Evolutionary conservation across 1,284 basidiomycete species (phyloP).

Genomic region (Cutaneotrichosporon sp.): DNA sequence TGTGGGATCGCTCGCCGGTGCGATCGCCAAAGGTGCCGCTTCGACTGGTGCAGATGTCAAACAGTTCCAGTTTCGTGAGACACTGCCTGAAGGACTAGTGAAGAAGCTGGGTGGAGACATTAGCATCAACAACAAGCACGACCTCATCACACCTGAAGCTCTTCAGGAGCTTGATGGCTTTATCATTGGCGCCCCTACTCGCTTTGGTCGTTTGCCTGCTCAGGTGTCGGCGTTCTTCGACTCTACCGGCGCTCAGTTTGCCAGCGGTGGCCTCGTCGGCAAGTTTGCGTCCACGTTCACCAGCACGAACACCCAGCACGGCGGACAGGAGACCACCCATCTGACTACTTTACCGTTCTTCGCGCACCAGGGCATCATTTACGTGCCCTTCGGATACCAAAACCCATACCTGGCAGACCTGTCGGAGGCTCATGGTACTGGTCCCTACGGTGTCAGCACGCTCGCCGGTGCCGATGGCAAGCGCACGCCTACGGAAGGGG

Average conservation of each 20-base stretch:
- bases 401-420: slow-evolving; percentile 57
- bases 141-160: slow-evolving; percentile 61
- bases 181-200: slow-evolving; percentile 67
- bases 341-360: slow-evolving; percentile 64
- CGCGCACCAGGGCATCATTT: slow-evolving; percentile 59
- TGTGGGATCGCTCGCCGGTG: slow-evolving; percentile 68
- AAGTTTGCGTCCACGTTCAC: slow-evolving; percentile 57
- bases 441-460: slow-evolving; percentile 60
- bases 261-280: slow-evolving; percentile 61
- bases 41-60: slow-evolving; percentile 63
- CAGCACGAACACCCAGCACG: slow-evolving; percentile 40
- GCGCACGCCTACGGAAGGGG: slow-evolving; percentile 58
- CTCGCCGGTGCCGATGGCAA: slow-evolving; percentile 60
- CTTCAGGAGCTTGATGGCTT: slow-evolving; percentile 58
- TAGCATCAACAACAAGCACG: slow-evolving; percentile 55
- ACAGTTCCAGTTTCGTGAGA: slow-evolving; percentile 73
- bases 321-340: slow-evolving; percentile 55
- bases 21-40: slow-evolving; percentile 65
- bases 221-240: slow-evolving; percentile 58
- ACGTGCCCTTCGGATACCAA: slow-evolving; percentile 71
- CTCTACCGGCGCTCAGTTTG: slow-evolving; percentile 68
- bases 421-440: slow-evolving; percentile 63
- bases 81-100: slow-evolving; percentile 70
- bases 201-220: slow-evolving; percentile 54
- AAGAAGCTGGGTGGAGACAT: slow-evolving; percentile 63